Percentiles rank a stretch among this genome's conserved stretches.
Evolutionary conservation across 331 rosid genomes (phyloP).

Genomic region (Malus hybrid): DNA sequence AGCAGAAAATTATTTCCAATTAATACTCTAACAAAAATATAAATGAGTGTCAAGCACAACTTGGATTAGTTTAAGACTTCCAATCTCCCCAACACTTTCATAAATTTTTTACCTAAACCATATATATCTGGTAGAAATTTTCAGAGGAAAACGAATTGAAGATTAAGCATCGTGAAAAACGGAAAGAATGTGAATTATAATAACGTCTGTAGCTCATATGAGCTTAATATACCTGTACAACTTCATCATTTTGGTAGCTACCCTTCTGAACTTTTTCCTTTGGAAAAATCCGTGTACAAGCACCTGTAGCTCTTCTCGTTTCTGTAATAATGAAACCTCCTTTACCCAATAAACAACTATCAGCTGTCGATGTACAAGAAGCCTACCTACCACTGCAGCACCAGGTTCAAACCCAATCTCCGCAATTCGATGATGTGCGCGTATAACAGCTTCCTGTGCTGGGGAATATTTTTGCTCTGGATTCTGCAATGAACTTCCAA

Average conservation of each 20-base stretch:
- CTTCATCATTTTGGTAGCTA: slow-evolving; percentile 55
- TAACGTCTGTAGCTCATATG: background rate
- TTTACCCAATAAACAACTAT: slow-evolving; percentile 74
- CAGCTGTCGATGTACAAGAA: slow-evolving; percentile 71
- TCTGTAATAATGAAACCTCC: slow-evolving; percentile 74
- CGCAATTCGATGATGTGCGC: slow-evolving; percentile 66
- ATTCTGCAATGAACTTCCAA: slow-evolving; percentile 33
- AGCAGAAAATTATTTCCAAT: background rate
- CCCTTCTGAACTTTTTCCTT: slow-evolving; percentile 58
- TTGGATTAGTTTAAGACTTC: background rate
- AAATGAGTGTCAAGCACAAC: background rate
- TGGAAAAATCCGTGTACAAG: slow-evolving; percentile 67
- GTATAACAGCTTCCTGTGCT: slow-evolving; percentile 78
- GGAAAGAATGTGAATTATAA: background rate
- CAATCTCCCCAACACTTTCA: background rate
- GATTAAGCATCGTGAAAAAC: background rate
- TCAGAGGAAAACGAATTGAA: background rate
- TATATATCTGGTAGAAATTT: no score
- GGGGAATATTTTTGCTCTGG: slow-evolving; percentile 74
- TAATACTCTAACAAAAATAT: background rate
- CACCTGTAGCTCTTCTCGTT: slow-evolving; percentile 79
- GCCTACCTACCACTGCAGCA: slow-evolving; percentile 63
- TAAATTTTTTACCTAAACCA: background rate
- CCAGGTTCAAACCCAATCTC: slow-evolving; percentile 80
- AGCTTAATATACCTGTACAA: slow-evolving; percentile 62